Conservation (phyloP, 495 filamentous ascomycete genomes). For the Trichocladium antarcticum region DNA sequence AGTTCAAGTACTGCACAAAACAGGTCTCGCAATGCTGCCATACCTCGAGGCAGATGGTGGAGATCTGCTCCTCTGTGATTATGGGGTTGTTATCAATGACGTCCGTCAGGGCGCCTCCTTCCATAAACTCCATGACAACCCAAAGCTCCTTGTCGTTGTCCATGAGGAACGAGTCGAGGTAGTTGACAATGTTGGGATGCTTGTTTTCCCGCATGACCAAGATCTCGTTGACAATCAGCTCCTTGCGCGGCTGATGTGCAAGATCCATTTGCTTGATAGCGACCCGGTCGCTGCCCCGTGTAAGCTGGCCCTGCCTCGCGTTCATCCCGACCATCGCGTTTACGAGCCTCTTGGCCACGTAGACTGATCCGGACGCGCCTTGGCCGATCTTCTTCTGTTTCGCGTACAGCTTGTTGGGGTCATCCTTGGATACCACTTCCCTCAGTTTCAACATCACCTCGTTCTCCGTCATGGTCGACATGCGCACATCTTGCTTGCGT, state of each 20-base stretch:
- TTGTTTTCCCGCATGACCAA: constrained; percentile 99
- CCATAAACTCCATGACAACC: constrained; percentile 99
- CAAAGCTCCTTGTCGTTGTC: constrained; percentile 88
- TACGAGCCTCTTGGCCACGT: constrained; percentile 87
- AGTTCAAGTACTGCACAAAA: constrained; percentile 16
- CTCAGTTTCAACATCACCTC: constrained; percentile 94
- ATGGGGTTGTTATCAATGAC: constrained; percentile 92
- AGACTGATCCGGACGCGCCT: constrained; percentile 93
- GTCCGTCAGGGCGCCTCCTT: constrained; percentile 92
- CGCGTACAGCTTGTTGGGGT: constrained; percentile 82
- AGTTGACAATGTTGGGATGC: constrained; percentile 97
- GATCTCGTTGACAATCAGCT: constrained; percentile 98
- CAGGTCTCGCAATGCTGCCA: constrained; percentile 6
- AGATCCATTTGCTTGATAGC: constrained; percentile 99
- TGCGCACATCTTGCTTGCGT: constrained; percentile 78
- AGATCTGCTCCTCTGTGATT: constrained; percentile 92
- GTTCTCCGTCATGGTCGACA: constrained; percentile 93
- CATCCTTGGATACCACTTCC: constrained; percentile 84
- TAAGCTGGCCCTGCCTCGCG: constrained; percentile 48
- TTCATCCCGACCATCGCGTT: constrained; percentile 47
- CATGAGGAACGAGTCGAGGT: constrained; percentile 89
- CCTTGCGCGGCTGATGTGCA: constrained; percentile 91
- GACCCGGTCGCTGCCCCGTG: constrained; percentile 56
- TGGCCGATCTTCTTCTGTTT: constrained; percentile 99
- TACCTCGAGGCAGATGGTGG: constrained; percentile 94